Base-by-base conservation (phyloP, 192 early-diverging fungal genomes). In the Diversispora eburnea region DNA sequence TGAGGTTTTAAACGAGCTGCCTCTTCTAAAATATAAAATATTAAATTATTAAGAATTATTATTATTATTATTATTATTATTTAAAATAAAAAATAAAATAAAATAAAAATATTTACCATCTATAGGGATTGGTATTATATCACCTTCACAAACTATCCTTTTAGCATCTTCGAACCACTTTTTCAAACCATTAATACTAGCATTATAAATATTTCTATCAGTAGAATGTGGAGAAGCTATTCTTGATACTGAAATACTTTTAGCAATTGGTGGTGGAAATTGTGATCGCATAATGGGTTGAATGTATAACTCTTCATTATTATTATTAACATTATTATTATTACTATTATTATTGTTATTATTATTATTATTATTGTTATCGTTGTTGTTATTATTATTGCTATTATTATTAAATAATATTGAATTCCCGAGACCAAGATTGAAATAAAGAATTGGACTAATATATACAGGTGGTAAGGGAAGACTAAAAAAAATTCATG, bases 121-220 rank as follows among this genome's bases (percentile, higher is more conserved):
- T 58, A 93, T 71, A 8, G 79, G 72, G 39, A 93, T 85, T 13
- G 81, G 77, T 41, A 93, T 80, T 8, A 93, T 64, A 75, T 92
- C 91, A 1, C 86, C 89, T 60, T 89, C 84, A 52, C 82, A 82
- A n/a, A 92, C 89, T 25, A 93, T 78, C 20, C 90, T 73, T 20
- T 87, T 83, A 41, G 77, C 77, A 46, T 75, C 81, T 76, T 87
- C 88, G 72, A 93, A 91, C 86, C 86, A 90, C 8, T 79, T 75
- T 74, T 85, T 88, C 3, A 93, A 55, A 8, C 80, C 81, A 48
- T 85, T 82, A 13, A 93, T 55, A 60, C 84, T 85, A 4, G 84
- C 82, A 12, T 79, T 78, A 58, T 91, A 84, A 10, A 90, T 60
- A 12, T 79, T 77, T 75, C 87, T 89, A 63, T 92, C 87, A 33